Conservation (phyloP, 2,329 filamentous ascomycete genomes). For the Emergomyces orientalis region DNA sequence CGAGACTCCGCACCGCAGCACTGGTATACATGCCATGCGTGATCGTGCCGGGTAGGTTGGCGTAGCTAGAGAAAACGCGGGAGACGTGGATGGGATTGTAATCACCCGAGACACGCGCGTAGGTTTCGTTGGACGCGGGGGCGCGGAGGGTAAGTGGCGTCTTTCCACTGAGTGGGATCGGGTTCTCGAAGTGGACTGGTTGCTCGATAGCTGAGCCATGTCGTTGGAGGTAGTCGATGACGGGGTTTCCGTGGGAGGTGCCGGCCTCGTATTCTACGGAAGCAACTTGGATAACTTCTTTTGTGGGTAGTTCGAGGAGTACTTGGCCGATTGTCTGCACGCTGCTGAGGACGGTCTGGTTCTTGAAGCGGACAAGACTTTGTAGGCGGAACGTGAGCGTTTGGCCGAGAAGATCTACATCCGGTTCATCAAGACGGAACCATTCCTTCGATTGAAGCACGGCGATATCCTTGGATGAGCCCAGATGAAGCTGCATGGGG, state of each 20-base stretch:
- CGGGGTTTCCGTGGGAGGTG: slow-evolving; percentile 86
- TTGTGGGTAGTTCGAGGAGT: slow-evolving; percentile 85
- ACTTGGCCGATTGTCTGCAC: slow-evolving; percentile 91
- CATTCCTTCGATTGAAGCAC: slow-evolving; percentile 94
- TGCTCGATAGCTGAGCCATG: slow-evolving; percentile 90
- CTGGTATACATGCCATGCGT: slow-evolving; percentile 99
- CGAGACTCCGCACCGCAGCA: slow-evolving; percentile 85
- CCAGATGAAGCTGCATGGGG: slow-evolving; percentile 84
- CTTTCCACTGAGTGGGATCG: slow-evolving; percentile 90
- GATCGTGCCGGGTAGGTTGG: slow-evolving; percentile 90
- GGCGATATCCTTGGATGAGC: slow-evolving; percentile 81
- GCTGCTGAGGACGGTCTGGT: slow-evolving; percentile 80
- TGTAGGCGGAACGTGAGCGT: slow-evolving; percentile 94
- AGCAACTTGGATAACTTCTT: slow-evolving; percentile 95
- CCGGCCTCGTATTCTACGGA: slow-evolving; percentile 93
- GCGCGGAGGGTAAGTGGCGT: slow-evolving; percentile 79
- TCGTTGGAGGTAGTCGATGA: slow-evolving; percentile 89
- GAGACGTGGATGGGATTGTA: slow-evolving; percentile 99
- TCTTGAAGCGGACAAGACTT: slow-evolving; percentile 87
- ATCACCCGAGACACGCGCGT: slow-evolving; percentile 93
- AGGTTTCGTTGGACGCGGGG: slow-evolving; percentile 93
- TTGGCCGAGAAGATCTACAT: slow-evolving; percentile 81
- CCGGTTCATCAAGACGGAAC: slow-evolving; percentile 80
- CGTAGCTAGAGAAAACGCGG: slow-evolving; percentile 90
- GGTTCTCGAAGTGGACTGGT: slow-evolving; percentile 92